Conservation (phyloP, 495 filamentous ascomycete genomes). For the Aspergillus affinis region DNA sequence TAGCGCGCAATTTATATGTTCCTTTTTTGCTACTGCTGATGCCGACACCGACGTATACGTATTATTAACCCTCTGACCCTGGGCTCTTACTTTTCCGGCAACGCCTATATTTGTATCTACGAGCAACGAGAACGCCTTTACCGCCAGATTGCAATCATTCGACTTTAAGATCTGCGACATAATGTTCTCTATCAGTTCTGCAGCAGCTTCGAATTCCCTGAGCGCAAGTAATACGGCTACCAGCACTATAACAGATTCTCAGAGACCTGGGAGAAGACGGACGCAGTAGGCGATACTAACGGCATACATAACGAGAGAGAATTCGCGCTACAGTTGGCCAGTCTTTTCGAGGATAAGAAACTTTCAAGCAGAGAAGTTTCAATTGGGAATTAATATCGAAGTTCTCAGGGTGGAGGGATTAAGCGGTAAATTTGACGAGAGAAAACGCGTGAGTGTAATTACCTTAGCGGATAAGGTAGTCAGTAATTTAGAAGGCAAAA, state of each 20-base stretch:
- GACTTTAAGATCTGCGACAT: conserved; percentile 83
- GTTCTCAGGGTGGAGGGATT: conserved; percentile 63
- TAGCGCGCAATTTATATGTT: conserved; percentile 63
- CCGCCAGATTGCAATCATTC: conserved; percentile 63
- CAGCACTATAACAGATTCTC: conserved; percentile 72
- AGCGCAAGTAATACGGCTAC: conserved; percentile 67
- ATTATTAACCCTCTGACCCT: conserved; percentile 13
- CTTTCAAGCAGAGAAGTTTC: conserved; percentile 74
- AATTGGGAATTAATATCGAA: conserved; percentile 75
- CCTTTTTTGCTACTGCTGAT: conserved; percentile 41
- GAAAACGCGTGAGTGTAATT: conserved; percentile 64
- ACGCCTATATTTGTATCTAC: conserved; percentile 83
- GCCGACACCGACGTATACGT: too few species aligned
- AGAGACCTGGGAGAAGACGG: conserved; percentile 69
- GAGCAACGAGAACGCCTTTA: conserved; percentile 68
- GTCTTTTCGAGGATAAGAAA: conserved; percentile 66
- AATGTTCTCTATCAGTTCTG: conserved; percentile 65
- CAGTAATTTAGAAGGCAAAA: conserved; percentile 68
- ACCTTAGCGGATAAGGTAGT: conserved; percentile 63
- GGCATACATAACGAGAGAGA: conserved; percentile 78
- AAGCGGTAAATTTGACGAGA: conserved; percentile 64
- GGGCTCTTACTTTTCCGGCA: conserved; percentile 54
- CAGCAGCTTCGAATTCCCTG: conserved; percentile 69
- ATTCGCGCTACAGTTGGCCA: conserved; percentile 75
- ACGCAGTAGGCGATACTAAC: conserved; percentile 73